Percentiles rank a stretch among this genome's conserved stretches.
Evolutionary conservation across 176 grass and related monocot genomes (phyloP).

Genomic region (Aegilops umbellulata): DNA sequence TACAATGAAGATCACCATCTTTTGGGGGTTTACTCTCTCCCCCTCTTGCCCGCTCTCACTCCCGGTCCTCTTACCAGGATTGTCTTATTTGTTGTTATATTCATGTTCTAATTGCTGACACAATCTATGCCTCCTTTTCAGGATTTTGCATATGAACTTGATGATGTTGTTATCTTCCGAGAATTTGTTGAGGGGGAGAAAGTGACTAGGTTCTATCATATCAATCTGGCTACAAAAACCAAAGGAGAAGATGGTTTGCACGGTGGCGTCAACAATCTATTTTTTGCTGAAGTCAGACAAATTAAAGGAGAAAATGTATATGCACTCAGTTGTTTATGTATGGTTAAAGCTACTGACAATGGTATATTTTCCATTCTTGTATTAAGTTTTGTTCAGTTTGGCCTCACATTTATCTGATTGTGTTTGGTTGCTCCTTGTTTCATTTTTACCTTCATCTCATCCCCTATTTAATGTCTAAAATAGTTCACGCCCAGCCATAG

Average conservation of each 20-base stretch:
- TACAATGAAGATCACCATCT: not conserved
- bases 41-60: not conserved
- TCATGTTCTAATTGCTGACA: not conserved
- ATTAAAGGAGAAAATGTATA: not conserved
- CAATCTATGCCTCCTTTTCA: not conserved
- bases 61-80: not conserved
- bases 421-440: not conserved
- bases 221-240: not conserved
- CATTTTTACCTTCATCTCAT: not conserved
- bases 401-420: not conserved
- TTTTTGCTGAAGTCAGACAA: not conserved
- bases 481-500: not conserved
- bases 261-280: not conserved
- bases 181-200: not conserved
- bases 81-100: not conserved
- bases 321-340: not conserved
- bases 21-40: not conserved
- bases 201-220: not conserved
- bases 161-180: not conserved
- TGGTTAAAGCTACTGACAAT: not conserved
- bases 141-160: not conserved
- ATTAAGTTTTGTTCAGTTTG: not conserved
- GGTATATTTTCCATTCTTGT: not conserved
- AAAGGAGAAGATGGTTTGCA: not conserved
- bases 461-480: not conserved